Evolutionary conservation across 345 rosid genomes (phyloP).

Genomic region (Hypericum perforatum): DNA sequence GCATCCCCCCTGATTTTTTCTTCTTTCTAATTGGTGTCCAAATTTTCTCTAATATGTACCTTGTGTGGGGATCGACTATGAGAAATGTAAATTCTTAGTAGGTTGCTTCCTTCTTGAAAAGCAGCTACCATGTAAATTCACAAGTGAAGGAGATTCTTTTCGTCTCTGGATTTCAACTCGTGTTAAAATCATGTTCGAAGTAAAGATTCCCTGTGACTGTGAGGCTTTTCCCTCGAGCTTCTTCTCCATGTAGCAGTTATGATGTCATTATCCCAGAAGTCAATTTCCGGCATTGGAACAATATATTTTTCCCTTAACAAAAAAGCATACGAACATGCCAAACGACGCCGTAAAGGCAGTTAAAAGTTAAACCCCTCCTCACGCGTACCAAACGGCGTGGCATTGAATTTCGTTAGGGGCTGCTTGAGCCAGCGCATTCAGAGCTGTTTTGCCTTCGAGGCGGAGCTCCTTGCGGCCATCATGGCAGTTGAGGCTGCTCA

Average conservation of each 20-base stretch:
- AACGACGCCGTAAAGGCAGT: too few species aligned
- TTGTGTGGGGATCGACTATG: conserved; percentile 31
- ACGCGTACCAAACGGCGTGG: too few species aligned
- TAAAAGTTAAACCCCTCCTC: too few species aligned
- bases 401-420: too few species aligned
- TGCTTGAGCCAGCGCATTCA: too few species aligned
- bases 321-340: too few species aligned
- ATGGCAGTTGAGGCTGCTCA: too few species aligned
- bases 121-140: conserved; percentile 26
- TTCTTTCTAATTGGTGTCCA: conserved; percentile 14
- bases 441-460: too few species aligned
- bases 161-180: conserved; percentile 1
- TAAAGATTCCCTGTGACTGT: conserved; percentile 17
- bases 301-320: too few species aligned
- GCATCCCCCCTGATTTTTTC: neutral
- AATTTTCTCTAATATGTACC: conserved; percentile 17
- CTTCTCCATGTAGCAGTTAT: neutral
- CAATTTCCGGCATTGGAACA: too few species aligned
- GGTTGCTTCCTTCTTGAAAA: conserved; percentile 19
- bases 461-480: too few species aligned
- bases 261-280: too few species aligned
- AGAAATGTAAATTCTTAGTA: conserved; percentile 54
- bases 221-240: neutral
- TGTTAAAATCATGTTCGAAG: conserved; percentile 14
- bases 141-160: conserved; percentile 14